Base-by-base conservation (phyloP, 108 stramenopile species). In the Nannochloropsis salina region DNA sequence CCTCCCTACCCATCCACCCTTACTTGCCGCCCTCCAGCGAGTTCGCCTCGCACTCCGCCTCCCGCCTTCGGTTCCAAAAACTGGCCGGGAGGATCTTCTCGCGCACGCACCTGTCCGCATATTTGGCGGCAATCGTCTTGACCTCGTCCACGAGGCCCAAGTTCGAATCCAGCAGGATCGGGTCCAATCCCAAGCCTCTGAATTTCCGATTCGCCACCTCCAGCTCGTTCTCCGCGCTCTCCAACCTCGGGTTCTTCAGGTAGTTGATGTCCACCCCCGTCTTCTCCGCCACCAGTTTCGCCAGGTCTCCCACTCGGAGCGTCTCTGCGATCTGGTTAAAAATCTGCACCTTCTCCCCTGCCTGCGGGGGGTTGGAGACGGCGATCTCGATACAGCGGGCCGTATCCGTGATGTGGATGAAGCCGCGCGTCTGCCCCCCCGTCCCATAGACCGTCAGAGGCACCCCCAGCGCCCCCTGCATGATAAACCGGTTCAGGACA, bases 281-380 rank as follows among this genome's bases (percentile, higher is more conserved):
- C 93, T 95, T 91, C 44, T 94, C 91, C 51, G 95, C 94, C 43
- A 97, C 95, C 88, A 98, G 86, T 83, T 94, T 84, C 61, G 98
- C 98, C 83, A 98, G 92, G 89, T 98, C 98, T 41, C 97, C 94
- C 85, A 98, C 97, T 81, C 96, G 95, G 80, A 95, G 94, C 20
- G 97, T 97, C 88, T 98, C 98, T 83, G 98, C 97, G 43, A 98
- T 90, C 91, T 98, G 98, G 89, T 98, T 98, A 89, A 97, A 97
- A 86, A 98, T 98, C 87, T 97, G 96, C 18, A 97, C 96, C 41
- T 94, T 92, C 44, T 95, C 96, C 82, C 96, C 96, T 44, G 92
- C 85, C 22, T 86, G 86, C 80, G 98, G 98, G 42, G 98, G 98
- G 93, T 98, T 98, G 90, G 94, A 95, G 86, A 98, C 93, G 87